Evolutionary conservation across 768 basidiomycete species (phyloP).

Genomic region (Panellus pusillus): DNA sequence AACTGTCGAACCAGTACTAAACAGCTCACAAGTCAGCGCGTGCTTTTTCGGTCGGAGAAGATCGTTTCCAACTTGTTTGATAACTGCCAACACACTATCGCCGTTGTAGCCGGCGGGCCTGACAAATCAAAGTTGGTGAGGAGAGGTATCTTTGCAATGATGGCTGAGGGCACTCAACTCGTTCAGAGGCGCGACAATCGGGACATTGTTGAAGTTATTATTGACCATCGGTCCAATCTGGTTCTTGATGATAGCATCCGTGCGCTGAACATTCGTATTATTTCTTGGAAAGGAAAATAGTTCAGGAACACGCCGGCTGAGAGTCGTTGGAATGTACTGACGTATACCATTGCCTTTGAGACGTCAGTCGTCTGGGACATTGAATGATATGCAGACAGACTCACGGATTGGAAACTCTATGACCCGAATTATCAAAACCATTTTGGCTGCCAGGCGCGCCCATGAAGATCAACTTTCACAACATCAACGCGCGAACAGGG

Average conservation of each 20-base stretch:
- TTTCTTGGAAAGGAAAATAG: slow-evolving; percentile 22
- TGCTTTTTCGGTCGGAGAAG: neutral
- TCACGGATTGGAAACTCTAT: slow-evolving; percentile 54
- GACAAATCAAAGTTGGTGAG: neutral
- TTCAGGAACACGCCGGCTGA: too few relatives aligned
- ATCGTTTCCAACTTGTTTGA: slow-evolving; percentile 36
- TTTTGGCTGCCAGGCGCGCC: slow-evolving; percentile 84
- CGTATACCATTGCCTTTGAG: slow-evolving; percentile 60
- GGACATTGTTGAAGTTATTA: slow-evolving; percentile 51
- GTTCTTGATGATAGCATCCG: slow-evolving; percentile 61
- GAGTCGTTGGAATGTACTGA: too few relatives aligned
- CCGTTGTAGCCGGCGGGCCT: slow-evolving; percentile 78
- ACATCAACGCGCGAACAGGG: too few relatives aligned
- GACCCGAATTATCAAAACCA: slow-evolving; percentile 84
- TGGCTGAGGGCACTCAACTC: slow-evolving; percentile 48
- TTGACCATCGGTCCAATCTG: slow-evolving; percentile 59
- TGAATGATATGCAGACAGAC: slow-evolving; percentile 21
- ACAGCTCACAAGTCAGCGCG: slow-evolving; percentile 8
- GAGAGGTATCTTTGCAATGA: neutral
- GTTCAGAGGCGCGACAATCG: slow-evolving; percentile 75
- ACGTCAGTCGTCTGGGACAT: slow-evolving; percentile 1
- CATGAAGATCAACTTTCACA: slow-evolving; percentile 61
- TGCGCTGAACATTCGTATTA: slow-evolving; percentile 65
- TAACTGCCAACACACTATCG: slow-evolving; percentile 46
- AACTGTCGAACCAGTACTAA: slow-evolving; percentile 77